Evolutionary conservation across 208 protist genomes (phyloP).

Genomic region (Endotrypanum monterogeii): DNA sequence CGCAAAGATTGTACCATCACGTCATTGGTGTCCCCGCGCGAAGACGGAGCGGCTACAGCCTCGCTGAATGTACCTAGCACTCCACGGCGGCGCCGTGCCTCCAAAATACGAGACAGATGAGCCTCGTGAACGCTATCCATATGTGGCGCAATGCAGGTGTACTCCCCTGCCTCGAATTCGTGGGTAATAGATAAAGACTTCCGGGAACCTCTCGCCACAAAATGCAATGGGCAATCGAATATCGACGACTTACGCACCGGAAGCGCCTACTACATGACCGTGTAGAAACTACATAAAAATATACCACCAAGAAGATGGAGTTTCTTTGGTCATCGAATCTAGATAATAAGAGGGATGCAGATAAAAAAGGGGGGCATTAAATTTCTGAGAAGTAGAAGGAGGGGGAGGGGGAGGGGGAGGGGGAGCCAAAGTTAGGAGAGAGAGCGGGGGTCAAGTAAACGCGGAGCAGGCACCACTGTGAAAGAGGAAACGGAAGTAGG

Average conservation of each 20-base stretch:
- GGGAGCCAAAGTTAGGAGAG: neutral
- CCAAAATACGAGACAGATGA: constrained; percentile 72
- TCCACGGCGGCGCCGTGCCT: constrained; percentile 67
- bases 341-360: neutral
- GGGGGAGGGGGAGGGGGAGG: neutral
- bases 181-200: neutral
- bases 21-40: constrained; percentile 13
- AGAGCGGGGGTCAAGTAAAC: neutral
- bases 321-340: neutral
- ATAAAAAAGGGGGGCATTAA: neutral
- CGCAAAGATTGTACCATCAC: constrained; percentile 2
- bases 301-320: neutral
- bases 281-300: neutral
- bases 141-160: neutral
- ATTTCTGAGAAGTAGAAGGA: neutral
- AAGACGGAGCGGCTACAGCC: neutral
- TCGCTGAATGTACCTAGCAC: constrained; percentile 38
- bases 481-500: neutral
- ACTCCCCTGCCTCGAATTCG: neutral
- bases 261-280: neutral
- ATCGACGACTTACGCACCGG: neutral
- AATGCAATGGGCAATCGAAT: neutral
- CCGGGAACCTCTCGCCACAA: neutral
- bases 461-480: too few relatives aligned
- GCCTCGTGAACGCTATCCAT: constrained; percentile 78